These are phyloP conservation scores for Tricholoma flavovirens DNA, from an alignment of 768 basidiomycete genomes.

Conservation along the genomic window DNA sequence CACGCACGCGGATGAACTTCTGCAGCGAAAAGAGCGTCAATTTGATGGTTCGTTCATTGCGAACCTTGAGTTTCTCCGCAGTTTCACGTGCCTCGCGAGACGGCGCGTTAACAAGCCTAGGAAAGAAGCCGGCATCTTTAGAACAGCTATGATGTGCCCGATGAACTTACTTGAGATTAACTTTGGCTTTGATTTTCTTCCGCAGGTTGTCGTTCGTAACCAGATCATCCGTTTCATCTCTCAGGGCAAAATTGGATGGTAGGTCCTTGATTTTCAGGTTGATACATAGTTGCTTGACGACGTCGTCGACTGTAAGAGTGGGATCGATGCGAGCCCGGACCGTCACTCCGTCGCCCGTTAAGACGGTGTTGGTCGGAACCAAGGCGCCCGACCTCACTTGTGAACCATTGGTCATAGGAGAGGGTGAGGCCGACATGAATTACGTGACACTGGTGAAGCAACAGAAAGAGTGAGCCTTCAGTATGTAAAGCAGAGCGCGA, in stretches of 20 bases:
- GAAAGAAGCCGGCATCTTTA: neutral
- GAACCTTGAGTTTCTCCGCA: conserved; percentile 56
- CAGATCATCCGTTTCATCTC: conserved; percentile 78
- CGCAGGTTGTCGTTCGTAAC: conserved; percentile 85
- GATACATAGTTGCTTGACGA: conserved; percentile 75
- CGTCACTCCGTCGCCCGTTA: conserved; percentile 65
- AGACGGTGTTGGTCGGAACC: conserved; percentile 81
- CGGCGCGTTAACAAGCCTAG: conserved; percentile 75
- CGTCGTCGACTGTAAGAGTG: conserved; percentile 77
- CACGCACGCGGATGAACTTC: conserved; percentile 66
- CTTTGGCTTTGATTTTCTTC: conserved; percentile 74
- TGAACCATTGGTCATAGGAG: conserved; percentile 32
- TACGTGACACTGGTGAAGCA: neutral
- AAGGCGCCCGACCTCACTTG: conserved; percentile 41
- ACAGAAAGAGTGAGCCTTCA: neutral
- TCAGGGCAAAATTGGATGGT: conserved; percentile 65
- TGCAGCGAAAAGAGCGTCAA: conserved; percentile 74
- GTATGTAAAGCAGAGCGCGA: neutral
- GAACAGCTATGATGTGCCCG: neutral
- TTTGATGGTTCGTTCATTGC: conserved; percentile 56
- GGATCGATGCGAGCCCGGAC: conserved; percentile 85
- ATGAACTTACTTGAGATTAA: conserved; percentile 61
- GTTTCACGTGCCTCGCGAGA: conserved; percentile 75
- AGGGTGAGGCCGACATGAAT: conserved; percentile 15
- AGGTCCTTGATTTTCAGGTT: conserved; percentile 77